Base-by-base conservation (phyloP, 2,329 filamentous ascomycete species). In the Aspergillus puulaauensis region DNA sequence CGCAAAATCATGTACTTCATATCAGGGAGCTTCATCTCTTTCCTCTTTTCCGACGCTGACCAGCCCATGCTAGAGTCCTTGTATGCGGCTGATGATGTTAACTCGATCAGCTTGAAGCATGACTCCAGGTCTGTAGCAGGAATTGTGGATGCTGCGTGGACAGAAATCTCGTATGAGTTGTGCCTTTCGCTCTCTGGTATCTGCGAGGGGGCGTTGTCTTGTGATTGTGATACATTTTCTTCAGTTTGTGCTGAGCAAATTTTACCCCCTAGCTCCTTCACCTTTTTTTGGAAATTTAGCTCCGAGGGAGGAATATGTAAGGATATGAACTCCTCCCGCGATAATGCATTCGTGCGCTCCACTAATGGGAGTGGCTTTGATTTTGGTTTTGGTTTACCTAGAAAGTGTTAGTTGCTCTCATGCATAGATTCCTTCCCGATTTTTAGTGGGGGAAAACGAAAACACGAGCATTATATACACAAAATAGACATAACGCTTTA, bases 1-100 rank as follows among this genome's bases (percentile, higher is more conserved):
- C 75, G 70, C 24, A 84, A 63, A 35, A 87, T 69, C 5, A 87
- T 66, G 65, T 84, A 88, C 45, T 80, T 77, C 83, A 88, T 85
- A 56, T 84, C 80, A 0, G 74, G 73, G 24, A 86, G 72, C 39
- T 70, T 70, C 85, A 88, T 87, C 72, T 88, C 85, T 37, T 74
- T 74, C 31, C 70, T 70, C 71, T 87, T 88, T 37, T 78, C 77
- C 2, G 66, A 64, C 0, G 77, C 73, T 5, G 82, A 79, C 85
- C 85, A 88, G 52, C 84, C 83, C 2, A 73, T 70, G 27, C 73
- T 75, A 4, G 83, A 85, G 3, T 69, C 66, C 17, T 75, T 73
- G 70, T 87, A 87, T 56, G 80, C 79, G 5, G 73, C 66, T 11
- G 74, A 70, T n/a, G 83, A 85, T 0, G 84, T 87, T 3, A 69